Evolutionary conservation across 108 stramenopile genomes (phyloP), one percentile per base, ranked within the genome.

Genomic region (Hondaea fermentalgiana): DNA sequence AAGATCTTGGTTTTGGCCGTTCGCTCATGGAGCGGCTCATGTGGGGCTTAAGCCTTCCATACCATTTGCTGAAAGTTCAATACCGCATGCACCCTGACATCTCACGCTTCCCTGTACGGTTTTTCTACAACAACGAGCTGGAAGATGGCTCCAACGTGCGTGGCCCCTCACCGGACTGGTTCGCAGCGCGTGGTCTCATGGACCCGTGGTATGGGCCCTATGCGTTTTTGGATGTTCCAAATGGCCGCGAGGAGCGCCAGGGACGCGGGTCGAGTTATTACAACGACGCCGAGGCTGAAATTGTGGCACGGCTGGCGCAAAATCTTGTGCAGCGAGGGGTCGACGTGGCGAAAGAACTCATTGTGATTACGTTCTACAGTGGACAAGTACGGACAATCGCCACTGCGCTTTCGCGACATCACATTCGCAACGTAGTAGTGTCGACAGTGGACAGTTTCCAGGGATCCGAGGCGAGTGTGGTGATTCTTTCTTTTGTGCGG

Each of bases 21-120:
- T 59, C 57, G 28, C 57, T 57, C 58, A 87, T 87, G 57, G 87
- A 87, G 58, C 76, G 87, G 14, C 87, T 87, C 60, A 58, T 87
- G 87, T 43, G 57, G 58, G 57, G 35, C 58, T 23, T 83, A 2
- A 53, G 49, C 43, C 49, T 53, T 6, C 76, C 76, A 17, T 53
- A 83, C 23, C 95, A 97, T 69, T 91, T 99, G 94, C 93, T 99
- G 55, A 93, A 98, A 88, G 95, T 95, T 19, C 99, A 99, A 93
- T 98, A 98, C 93, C 94, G 98, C 89, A 97, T 97, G 98, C 96
- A 97, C 87, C 96, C 97, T 12, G 76, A 88, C n/a, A 97, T 98
- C 35, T 94, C 96, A 19, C 92, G 94, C 72, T 98, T 97, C 90
- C 96, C 97, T 0, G 92, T 96, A 29, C 91, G 90, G 43, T 94